Conservation (phyloP, 1,284 basidiomycete genomes). For the Phellopilus nigrolimitatus region DNA sequence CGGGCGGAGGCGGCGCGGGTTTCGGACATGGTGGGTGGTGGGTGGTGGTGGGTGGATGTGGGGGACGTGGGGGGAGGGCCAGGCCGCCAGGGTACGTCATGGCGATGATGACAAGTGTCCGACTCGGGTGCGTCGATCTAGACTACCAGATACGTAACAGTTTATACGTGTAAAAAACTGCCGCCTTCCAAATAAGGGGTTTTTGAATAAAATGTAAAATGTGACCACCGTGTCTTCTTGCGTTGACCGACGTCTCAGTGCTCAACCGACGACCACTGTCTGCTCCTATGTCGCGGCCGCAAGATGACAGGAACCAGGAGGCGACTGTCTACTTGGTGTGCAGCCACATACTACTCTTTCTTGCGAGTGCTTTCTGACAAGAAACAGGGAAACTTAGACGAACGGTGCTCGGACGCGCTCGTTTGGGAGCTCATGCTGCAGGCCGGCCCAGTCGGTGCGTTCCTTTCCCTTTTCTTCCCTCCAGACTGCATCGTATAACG, state of each 20-base stretch:
- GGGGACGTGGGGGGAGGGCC: too few species aligned
- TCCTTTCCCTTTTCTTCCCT: constrained; percentile 6
- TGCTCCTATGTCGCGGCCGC: constrained; percentile 66
- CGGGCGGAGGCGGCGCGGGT: not conserved
- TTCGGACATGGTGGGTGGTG: too few species aligned
- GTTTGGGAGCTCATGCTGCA: constrained; percentile 99
- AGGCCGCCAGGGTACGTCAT: too few species aligned
- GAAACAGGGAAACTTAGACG: constrained; percentile 89
- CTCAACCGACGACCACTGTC: not conserved
- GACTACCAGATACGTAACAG: too few species aligned
- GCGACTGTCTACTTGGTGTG: constrained; percentile 87
- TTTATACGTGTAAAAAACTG: too few species aligned
- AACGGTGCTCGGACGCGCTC: constrained; percentile 88
- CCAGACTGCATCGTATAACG: not conserved
- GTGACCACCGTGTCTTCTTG: not conserved
- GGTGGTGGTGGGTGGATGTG: too few species aligned
- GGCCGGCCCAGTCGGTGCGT: constrained; percentile 92
- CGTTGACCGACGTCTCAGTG: not conserved
- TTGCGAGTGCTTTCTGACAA: not conserved
- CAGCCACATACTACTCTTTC: not conserved
- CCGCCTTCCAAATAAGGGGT: too few species aligned
- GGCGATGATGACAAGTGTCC: too few species aligned
- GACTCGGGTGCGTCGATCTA: too few species aligned
- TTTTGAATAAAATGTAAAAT: too few species aligned
- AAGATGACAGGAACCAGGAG: constrained; percentile 93